phyloP scores from a whole-genome alignment of 495 filamentous ascomycete genomes.

The Xylaria cubensis region DNA sequence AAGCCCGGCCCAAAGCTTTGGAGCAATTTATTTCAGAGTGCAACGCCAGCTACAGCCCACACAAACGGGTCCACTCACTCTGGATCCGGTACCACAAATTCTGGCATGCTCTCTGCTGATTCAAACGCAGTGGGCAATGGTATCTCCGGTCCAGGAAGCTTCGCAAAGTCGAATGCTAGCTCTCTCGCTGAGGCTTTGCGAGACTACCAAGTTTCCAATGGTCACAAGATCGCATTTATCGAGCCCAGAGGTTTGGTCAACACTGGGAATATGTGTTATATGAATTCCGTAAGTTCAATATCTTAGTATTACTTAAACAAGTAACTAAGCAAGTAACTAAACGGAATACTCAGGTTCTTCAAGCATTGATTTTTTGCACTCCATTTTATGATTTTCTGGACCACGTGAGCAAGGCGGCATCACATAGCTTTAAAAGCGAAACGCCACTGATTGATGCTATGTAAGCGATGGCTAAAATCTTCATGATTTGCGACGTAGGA shows the following conservation, averaged over 20 bases:
- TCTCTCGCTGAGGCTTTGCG: conserved; percentile 76
- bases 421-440: conserved; percentile 92
- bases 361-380: conserved; percentile 89
- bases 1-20: conserved; percentile 70
- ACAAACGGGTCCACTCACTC: conserved; percentile 36
- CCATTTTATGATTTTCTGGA: conserved; percentile 96
- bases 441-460: conserved; percentile 93
- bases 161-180: conserved; percentile 63
- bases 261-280: conserved; percentile 99
- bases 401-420: conserved; percentile 79
- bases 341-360: conserved; percentile 65
- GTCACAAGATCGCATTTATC: conserved; percentile 77
- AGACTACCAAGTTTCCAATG: conserved; percentile 65
- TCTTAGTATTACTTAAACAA: not conserved
- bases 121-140: conserved; percentile 25
- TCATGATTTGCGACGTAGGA: not conserved
- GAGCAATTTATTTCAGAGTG: conserved; percentile 74
- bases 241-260: conserved; percentile 96
- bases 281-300: conserved; percentile 85
- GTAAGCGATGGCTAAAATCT: conserved; percentile 59
- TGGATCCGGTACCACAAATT: conserved; percentile 33
- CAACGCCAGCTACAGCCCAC: conserved; percentile 44
- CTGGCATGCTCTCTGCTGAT: conserved; percentile 27
- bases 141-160: conserved; percentile 38
- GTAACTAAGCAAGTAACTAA: not conserved